These are phyloP conservation scores for Cadophora luteo-olivacea DNA, from an alignment of 2,329 filamentous ascomycete species.

Conservation along the genomic window DNA sequence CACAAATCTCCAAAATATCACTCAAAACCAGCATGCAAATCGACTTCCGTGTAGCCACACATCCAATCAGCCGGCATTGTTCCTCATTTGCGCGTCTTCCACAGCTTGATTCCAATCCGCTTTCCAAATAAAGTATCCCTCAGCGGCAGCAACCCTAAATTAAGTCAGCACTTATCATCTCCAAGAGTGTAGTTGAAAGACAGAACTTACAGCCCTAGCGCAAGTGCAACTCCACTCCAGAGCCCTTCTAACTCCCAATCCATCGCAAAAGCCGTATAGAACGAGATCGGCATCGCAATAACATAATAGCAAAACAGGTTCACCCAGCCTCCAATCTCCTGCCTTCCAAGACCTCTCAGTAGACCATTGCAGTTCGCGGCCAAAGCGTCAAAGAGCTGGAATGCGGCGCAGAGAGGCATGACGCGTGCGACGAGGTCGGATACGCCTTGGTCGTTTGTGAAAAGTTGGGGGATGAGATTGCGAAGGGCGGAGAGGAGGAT, in stretches of 20 bases:
- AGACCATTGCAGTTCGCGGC: slow-evolving; percentile 83
- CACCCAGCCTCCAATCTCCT: slow-evolving; percentile 88
- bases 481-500: slow-evolving; percentile 71
- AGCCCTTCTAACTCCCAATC: slow-evolving; percentile 80
- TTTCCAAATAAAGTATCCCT: slow-evolving; percentile 61
- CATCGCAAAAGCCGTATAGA: slow-evolving; percentile 78
- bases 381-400: slow-evolving; percentile 88
- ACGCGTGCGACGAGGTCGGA: slow-evolving; percentile 71
- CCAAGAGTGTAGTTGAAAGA: background rate
- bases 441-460: slow-evolving; percentile 76
- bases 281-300: slow-evolving; percentile 83
- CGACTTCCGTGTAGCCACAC: background rate
- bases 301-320: slow-evolving; percentile 88
- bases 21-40: background rate
- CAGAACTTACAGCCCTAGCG: slow-evolving; percentile 46
- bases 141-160: slow-evolving; percentile 61
- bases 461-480: slow-evolving; percentile 76
- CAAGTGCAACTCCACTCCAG: slow-evolving; percentile 81
- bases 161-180: slow-evolving; percentile 53
- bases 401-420: slow-evolving; percentile 82
- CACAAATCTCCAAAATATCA: background rate
- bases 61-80: slow-evolving; percentile 47
- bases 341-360: slow-evolving; percentile 84
- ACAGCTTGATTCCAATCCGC: slow-evolving; percentile 66
- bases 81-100: slow-evolving; percentile 65